Percentiles rank a stretch among this genome's conserved stretches.
Conservation (phyloP, 2,329 filamentous ascomycete species). For the Pseudogymnoascus sp. region DNA sequence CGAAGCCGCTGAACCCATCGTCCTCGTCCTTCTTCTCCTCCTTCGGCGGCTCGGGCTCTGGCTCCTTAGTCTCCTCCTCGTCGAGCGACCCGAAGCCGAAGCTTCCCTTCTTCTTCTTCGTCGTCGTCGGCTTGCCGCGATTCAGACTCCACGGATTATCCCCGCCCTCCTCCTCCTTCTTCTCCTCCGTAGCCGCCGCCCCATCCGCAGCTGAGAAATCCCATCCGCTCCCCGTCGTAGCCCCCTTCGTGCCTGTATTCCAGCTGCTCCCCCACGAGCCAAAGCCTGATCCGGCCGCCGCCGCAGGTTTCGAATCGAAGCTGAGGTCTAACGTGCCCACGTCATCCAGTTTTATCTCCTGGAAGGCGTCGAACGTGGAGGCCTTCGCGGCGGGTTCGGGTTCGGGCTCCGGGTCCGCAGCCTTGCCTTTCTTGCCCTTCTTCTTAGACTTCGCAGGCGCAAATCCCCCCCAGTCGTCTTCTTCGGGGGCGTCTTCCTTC, state of each 20-base stretch:
- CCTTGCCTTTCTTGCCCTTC: conserved; percentile 45
- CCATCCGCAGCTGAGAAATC: conserved; percentile 36
- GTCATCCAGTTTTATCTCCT: conserved; percentile 62
- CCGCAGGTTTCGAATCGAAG: conserved; percentile 41
- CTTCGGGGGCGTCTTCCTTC: conserved; percentile 33
- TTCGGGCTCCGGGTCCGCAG: conserved; percentile 26
- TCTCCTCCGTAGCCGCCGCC: conserved; percentile 35
- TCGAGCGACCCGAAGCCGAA: conserved; percentile 43
- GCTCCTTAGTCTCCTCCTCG: conserved; percentile 31
- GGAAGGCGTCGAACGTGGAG: conserved; percentile 47
- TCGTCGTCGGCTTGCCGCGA: conserved; percentile 45
- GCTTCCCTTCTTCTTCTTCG: conserved; percentile 37
- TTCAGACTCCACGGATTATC: conserved; percentile 44
- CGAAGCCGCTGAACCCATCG: conserved; percentile 32
- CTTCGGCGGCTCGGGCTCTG: conserved; percentile 20
- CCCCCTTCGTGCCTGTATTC: conserved; percentile 38
- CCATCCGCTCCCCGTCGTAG: conserved; percentile 30
- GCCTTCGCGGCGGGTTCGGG: conserved; percentile 29
- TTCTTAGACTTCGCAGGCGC: conserved; percentile 43
- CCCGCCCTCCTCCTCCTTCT: conserved; percentile 37
- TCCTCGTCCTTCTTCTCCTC: conserved; percentile 33
- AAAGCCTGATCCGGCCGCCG: conserved; percentile 35
- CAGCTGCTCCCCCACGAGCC: conserved; percentile 55
- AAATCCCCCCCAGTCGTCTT: conserved; percentile 47
- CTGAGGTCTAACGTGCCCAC: conserved; percentile 48